These are phyloP conservation scores for Cucurbita pepo DNA, from an alignment of 306 rosid genomes.

Conservation along the genomic window DNA sequence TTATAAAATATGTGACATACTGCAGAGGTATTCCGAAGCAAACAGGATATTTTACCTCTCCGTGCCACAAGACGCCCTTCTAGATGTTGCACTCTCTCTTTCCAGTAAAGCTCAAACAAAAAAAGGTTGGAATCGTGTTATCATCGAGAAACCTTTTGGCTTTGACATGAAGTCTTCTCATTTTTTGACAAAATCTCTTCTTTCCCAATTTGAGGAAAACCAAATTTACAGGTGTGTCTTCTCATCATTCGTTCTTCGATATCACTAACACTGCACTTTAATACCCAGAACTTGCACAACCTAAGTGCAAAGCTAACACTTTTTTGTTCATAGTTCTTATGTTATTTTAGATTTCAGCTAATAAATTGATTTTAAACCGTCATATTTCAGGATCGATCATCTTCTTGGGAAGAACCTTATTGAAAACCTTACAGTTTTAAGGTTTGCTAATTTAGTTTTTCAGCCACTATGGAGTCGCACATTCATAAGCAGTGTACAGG, in stretches of 20 bases:
- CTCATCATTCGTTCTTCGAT: neutral
- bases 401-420: slow-evolving; percentile 87
- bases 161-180: slow-evolving; percentile 57
- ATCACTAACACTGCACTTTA: neutral
- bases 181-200: slow-evolving; percentile 64
- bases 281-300: neutral
- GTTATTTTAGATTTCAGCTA: neutral
- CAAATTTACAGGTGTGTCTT: slow-evolving; percentile 66
- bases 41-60: slow-evolving; percentile 93
- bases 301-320: neutral
- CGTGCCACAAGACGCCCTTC: slow-evolving; percentile 84
- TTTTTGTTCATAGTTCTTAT: neutral
- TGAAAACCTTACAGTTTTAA: slow-evolving; percentile 84
- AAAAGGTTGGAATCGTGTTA: slow-evolving; percentile 89
- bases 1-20: slow-evolving; percentile 29
- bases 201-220: slow-evolving; percentile 63
- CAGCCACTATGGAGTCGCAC: slow-evolving; percentile 83
- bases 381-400: slow-evolving; percentile 77
- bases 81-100: slow-evolving; percentile 57
- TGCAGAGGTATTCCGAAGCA: slow-evolving; percentile 54
- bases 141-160: slow-evolving; percentile 87
- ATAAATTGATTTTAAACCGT: neutral
- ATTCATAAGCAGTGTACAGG: slow-evolving; percentile 72
- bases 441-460: slow-evolving; percentile 87
- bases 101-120: slow-evolving; percentile 63